Percentiles rank a stretch among this genome's conserved stretches.
These are phyloP conservation scores for Geotrichum restrictum DNA, from an alignment of 1,139 yeast species.

Conservation along the genomic window DNA sequence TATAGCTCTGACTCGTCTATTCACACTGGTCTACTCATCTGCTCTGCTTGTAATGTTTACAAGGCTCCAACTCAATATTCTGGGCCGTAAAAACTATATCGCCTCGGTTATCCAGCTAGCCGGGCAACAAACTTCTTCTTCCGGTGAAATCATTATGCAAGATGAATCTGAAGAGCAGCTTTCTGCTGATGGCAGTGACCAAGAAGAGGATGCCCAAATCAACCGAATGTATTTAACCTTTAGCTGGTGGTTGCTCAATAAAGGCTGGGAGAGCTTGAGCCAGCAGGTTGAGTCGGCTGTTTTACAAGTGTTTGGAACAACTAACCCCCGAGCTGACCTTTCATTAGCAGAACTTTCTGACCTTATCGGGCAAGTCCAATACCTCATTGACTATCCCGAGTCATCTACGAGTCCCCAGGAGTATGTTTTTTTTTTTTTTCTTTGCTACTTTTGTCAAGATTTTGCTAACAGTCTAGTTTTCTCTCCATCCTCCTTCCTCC, in stretches of 20 bases:
- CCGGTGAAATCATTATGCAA: conserved; percentile 19
- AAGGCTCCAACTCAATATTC: conserved; percentile 77
- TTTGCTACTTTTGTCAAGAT: conserved; percentile 1
- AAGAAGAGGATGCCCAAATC: conserved; percentile 38
- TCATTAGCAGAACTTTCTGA: conserved; percentile 56
- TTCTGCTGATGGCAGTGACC: neutral
- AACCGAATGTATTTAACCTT: conserved; percentile 84
- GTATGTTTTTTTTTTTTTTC: neutral
- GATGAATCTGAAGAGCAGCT: conserved; percentile 1
- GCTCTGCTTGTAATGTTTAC: conserved; percentile 71
- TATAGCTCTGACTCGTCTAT: conserved; percentile 58
- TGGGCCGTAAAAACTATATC: conserved; percentile 81
- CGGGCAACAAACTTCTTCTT: conserved; percentile 34
- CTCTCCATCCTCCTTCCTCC: conserved; percentile 42
- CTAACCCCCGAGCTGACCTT: conserved; percentile 71
- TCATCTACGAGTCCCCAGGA: conserved; percentile 10
- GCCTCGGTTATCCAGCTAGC: conserved; percentile 74
- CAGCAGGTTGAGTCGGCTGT: conserved; percentile 57
- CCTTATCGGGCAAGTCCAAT: conserved; percentile 46
- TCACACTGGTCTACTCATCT: conserved; percentile 66
- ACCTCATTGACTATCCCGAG: conserved; percentile 38
- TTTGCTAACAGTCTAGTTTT: conserved; percentile 24
- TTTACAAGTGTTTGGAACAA: conserved; percentile 51
- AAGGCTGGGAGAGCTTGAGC: conserved; percentile 68
- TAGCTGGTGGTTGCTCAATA: conserved; percentile 91